Percentiles rank a stretch among this genome's conserved stretches.
Evolutionary conservation across 768 basidiomycete genomes (phyloP).

Genomic region (Kwoniella bestiolae): DNA sequence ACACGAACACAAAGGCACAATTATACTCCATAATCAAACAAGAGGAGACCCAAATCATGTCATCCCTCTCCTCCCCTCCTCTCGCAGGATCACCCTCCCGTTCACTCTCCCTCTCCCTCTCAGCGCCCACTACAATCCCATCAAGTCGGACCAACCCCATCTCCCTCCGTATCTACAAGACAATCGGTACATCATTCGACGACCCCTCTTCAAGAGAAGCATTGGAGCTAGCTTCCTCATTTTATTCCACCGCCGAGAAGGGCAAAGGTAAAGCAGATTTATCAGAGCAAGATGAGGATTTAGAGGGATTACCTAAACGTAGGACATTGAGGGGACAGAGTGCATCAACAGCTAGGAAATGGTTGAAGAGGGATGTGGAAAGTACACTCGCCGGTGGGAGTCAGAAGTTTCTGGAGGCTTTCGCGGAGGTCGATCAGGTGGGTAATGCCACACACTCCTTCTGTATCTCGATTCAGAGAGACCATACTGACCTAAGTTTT

Average conservation of each 20-base stretch:
- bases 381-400: conserved; percentile 79
- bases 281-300: conserved; percentile 1
- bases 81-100: conserved; percentile 23
- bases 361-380: conserved; percentile 83
- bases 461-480: too few relatives aligned
- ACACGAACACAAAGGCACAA: neutral
- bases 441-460: conserved; percentile 52
- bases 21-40: neutral
- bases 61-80: conserved; percentile 10
- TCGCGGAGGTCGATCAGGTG: conserved; percentile 89
- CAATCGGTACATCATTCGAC: conserved; percentile 68
- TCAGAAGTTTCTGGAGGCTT: conserved; percentile 76
- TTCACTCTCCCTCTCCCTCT: conserved; percentile 16
- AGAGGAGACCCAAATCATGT: neutral
- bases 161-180: conserved; percentile 86
- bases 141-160: conserved; percentile 64
- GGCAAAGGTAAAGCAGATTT: conserved; percentile 27
- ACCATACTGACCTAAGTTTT: too few relatives aligned
- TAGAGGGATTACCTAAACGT: conserved; percentile 18
- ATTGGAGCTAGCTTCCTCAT: conserved; percentile 76
- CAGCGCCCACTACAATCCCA: conserved; percentile 20
- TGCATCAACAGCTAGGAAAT: conserved; percentile 75
- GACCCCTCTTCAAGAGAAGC: conserved; percentile 65
- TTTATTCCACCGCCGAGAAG: conserved; percentile 62
- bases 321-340: conserved; percentile 49